Evolutionary conservation across 805 yeast genomes (phyloP).

Genomic region (Vanderwaltozyma tropicalis): DNA sequence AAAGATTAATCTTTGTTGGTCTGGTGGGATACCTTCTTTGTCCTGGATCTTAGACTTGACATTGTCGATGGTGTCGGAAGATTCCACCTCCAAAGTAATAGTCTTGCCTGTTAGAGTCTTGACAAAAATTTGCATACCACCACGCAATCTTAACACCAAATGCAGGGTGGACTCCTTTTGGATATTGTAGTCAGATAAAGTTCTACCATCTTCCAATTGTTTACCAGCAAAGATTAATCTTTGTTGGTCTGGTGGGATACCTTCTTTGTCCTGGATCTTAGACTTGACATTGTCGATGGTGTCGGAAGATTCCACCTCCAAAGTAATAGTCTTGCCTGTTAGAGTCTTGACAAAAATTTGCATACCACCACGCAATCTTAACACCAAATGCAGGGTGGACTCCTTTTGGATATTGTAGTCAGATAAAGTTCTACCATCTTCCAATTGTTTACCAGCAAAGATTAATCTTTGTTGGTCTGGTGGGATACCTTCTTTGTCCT

Average conservation of each 20-base stretch:
- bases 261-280: slow-evolving; percentile 93
- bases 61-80: slow-evolving; percentile 89
- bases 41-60: slow-evolving; percentile 74
- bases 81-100: slow-evolving; percentile 89
- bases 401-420: slow-evolving; percentile 96
- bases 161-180: slow-evolving; percentile 89
- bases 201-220: slow-evolving; percentile 93
- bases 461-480: slow-evolving; percentile 94
- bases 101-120: slow-evolving; percentile 97
- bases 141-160: slow-evolving; percentile 78
- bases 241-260: slow-evolving; percentile 95
- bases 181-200: slow-evolving; percentile 88
- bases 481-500: slow-evolving; percentile 94
- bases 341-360: slow-evolving; percentile 85
- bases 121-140: slow-evolving; percentile 88
- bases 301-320: slow-evolving; percentile 84
- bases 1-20: slow-evolving; percentile 58
- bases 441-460: slow-evolving; percentile 93
- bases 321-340: slow-evolving; percentile 84
- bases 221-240: slow-evolving; percentile 93
- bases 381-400: slow-evolving; percentile 74
- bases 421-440: slow-evolving; percentile 89
- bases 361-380: slow-evolving; percentile 85
- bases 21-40: slow-evolving; percentile 65
- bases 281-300: slow-evolving; percentile 92